Base-by-base conservation (phyloP, 257 asterid genomes). In the Nicotiana attenuata region DNA sequence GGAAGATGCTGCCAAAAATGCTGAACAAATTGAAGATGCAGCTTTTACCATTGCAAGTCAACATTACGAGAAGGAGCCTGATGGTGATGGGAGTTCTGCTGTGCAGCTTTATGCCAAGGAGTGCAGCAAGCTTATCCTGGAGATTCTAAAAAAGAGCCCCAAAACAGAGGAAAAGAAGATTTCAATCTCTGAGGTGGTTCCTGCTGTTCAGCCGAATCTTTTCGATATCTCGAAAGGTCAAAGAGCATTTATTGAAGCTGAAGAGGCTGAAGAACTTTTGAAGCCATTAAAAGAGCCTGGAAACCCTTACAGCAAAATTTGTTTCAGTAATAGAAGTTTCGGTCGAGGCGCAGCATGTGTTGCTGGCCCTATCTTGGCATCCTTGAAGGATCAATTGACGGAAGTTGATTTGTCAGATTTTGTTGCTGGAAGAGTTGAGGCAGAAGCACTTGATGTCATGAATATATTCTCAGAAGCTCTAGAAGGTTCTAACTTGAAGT, bases 361-460 rank as follows among this genome's bases (percentile, higher is more conserved):
- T 69, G 98, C 97, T 20, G 97, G 91, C 17, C 97, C 99, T 31
- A 91, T 94, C 85, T 88, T 96, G 77, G 89, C 91, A 64, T 85
- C 93, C 82, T 80, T 96, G 15, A 94, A 92, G 90, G 87, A 87
- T 88, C 98, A 93, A 60, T 85, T 96, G 81, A 92, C 87, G 89
- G 97, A 94, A 84, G 97, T 96, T n/a, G 97, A 96, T 88, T 84
- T 96, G 64, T 92, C 98, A 6, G 99, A 96, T 92, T 96, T 96
- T 86, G 97, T 96, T 65, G 98, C 99, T 1, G 99, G 99, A 83
- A 89, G 99, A 81, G 90, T 95, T 7, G 99, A 96, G 87, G 97
- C 86, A 1, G 98, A 94, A 81, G 98, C 99, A 76, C 99, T 96
- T 82, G 94, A 93, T 47, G 99, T 94, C 67, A 96, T 94, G 99